phyloP scores from a whole-genome alignment of 208 protist species.

The Naegleria fowleri region DNA sequence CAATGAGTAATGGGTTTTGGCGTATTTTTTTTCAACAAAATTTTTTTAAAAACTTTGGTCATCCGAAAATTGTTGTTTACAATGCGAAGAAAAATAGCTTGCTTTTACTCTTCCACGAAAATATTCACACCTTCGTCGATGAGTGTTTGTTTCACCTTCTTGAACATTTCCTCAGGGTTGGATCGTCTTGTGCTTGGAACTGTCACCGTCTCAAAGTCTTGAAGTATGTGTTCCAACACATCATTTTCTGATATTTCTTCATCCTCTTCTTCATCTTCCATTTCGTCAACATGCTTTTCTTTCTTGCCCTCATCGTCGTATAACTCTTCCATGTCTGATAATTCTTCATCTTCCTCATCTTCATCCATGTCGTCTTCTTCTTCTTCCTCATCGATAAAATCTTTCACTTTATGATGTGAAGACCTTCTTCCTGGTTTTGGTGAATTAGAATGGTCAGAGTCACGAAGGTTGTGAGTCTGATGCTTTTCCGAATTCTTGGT shows the following conservation, averaged over 20 bases:
- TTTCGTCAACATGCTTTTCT: not conserved
- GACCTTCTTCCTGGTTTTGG: not conserved
- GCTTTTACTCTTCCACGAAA: not conserved
- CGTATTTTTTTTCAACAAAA: conserved; percentile 1
- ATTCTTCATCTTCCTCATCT: not conserved
- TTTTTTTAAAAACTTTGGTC: not conserved
- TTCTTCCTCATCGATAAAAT: not conserved
- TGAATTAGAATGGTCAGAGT: not conserved
- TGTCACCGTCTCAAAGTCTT: not conserved
- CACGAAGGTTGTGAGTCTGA: too few relatives aligned
- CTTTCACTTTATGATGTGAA: not conserved
- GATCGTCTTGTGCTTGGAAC: not conserved
- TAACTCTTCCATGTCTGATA: not conserved
- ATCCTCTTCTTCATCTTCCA: not conserved
- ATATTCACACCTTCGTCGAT: not conserved
- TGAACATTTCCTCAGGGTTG: not conserved
- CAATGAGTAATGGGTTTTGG: not conserved
- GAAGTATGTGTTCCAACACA: not conserved
- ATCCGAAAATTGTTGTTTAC: not conserved
- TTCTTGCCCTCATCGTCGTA: not conserved
- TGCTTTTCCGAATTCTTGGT: not conserved
- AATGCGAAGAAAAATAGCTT: not conserved
- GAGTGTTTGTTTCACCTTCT: not conserved
- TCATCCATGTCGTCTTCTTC: not conserved
- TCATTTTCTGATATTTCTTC: not conserved